A percentile compares a stretch with the other conserved stretches of the same genome.
Conservation (phyloP, 169 alveolate genomes). For the Plasmodium knowlesi region DNA sequence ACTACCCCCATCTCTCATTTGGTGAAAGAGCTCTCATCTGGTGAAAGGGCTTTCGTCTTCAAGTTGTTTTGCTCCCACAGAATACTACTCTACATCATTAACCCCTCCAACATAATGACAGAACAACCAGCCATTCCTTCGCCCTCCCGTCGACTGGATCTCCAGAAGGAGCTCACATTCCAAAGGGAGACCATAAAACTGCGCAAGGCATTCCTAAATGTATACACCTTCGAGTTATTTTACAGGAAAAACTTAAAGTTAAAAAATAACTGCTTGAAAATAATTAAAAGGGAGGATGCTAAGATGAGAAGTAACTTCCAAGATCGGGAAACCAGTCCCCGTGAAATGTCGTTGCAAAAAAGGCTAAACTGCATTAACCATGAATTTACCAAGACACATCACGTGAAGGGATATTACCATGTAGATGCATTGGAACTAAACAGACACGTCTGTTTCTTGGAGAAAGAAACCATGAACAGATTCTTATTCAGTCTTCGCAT, state of each 20-base stretch:
- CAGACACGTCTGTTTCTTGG: constrained; percentile 18
- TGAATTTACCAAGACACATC: neutral
- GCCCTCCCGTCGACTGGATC: neutral
- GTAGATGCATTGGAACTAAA: constrained; percentile 3
- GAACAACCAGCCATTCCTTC: neutral
- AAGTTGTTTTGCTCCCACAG: too few species aligned
- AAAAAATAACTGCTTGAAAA: constrained; percentile 4
- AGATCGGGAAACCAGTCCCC: neutral
- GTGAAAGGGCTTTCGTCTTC: neutral
- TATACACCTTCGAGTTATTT: constrained; percentile 17
- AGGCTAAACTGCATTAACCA: neutral
- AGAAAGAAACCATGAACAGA: constrained; percentile 54
- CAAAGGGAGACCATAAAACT: constrained; percentile 30
- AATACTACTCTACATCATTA: neutral
- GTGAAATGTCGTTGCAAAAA: neutral
- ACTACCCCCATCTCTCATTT: neutral
- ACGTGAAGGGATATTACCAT: neutral
- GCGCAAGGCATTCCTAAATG: constrained; percentile 31
- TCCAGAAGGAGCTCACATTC: constrained; percentile 12
- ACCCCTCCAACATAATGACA: neutral
- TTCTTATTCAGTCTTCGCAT: constrained; percentile 21
- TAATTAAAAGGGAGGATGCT: neutral
- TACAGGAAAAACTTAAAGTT: constrained; percentile 2
- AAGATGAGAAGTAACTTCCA: neutral
- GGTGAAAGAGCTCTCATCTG: neutral